A percentile compares a stretch with the other conserved stretches of the same genome.
Conservation (phyloP, 2,329 filamentous ascomycete species). For the Exophiala mesophila region DNA sequence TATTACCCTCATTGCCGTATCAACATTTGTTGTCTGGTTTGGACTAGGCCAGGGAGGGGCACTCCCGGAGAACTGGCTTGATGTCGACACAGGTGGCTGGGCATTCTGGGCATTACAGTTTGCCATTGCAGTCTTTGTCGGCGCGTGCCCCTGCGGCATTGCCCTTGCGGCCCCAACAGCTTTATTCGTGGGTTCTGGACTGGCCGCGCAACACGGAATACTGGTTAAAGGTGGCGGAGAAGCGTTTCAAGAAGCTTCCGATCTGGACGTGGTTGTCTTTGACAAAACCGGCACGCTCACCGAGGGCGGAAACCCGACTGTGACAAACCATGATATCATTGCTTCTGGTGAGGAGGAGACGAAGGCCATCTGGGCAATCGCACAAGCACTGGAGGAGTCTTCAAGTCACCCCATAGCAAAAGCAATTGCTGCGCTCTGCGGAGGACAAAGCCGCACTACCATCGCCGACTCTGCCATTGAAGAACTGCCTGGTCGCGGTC, state of each 20-base stretch:
- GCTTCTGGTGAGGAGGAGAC: constrained; percentile 4
- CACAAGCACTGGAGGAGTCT: constrained; percentile 64
- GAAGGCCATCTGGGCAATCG: constrained; percentile 2
- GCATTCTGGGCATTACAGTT: constrained; percentile 95
- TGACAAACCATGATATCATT: constrained; percentile 8
- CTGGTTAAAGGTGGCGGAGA: constrained; percentile 92
- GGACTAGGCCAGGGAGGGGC: constrained; percentile 76
- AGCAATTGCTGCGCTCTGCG: constrained; percentile 71
- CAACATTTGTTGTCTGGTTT: constrained; percentile 91
- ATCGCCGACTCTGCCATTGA: constrained; percentile 62
- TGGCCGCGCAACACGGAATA: constrained; percentile 90
- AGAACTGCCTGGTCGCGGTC: constrained; percentile 83
- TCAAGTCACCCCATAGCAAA: constrained; percentile 95
- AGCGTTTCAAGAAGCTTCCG: constrained; percentile 81
- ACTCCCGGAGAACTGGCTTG: constrained; percentile 78
- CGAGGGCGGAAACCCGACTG: constrained; percentile 62
- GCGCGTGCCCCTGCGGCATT: constrained; percentile 91
- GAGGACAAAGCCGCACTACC: constrained; percentile 66
- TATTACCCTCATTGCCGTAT: constrained; percentile 74
- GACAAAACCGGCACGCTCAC: constrained; percentile 97
- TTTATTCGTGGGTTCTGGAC: constrained; percentile 94
- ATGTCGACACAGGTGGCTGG: constrained; percentile 75
- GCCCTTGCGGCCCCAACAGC: constrained; percentile 91
- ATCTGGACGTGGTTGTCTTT: constrained; percentile 80
- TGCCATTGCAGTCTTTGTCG: constrained; percentile 96